Base-by-base conservation (phyloP, 176 grass and related monocot genomes). In the Pontederia crassipes region DNA sequence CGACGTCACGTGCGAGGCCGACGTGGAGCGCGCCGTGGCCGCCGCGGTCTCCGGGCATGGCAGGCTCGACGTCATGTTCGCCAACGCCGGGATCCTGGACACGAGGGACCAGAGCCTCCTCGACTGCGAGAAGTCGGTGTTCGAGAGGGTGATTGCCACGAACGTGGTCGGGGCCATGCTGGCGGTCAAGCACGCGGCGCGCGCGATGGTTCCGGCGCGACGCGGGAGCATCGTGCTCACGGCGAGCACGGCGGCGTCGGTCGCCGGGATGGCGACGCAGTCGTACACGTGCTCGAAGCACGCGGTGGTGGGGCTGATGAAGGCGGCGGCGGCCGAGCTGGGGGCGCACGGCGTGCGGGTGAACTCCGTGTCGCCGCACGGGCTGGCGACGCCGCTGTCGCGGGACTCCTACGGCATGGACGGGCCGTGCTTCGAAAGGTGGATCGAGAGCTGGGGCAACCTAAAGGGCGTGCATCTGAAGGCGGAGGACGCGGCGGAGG, bases 281-380 rank as follows among this genome's bases (percentile, higher is more conserved):
- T 48, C 48, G 9, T 78, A 78, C 65, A 78, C 75, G 11, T 78
- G 75, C 10, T 57, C 75, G 48, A 78, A 78, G 54, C 63, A 64
- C 17, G 75, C 49, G 11, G 26, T 71, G 46, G 56, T 57, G 0
- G 75, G 47, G 45, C 69, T 78, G 49, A 78, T 49, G 11, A 63
- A 64, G 67, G 57, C 55, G 28, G 66, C 66, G 17, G 66, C 74
- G 7, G 45, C 54, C 0, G 65, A 77, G 63, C 63, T 77, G 49
- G 65, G 65, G 9, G 59, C 17, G 10, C 64, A 69, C 2, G 57
- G 74, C 45, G 61, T 77, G 8, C 74, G 55, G 4, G 55, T 69
- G 12, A 70, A 77, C 57, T 60, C 64, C 59, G 59, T 69, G 48
- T 77, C 64, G 12, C 74, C 74, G 10, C n/a, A 48, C 6, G 28